Evolutionary conservation across 2,329 filamentous ascomycete genomes (phyloP).

Genomic region (Alternaria conjuncta): DNA sequence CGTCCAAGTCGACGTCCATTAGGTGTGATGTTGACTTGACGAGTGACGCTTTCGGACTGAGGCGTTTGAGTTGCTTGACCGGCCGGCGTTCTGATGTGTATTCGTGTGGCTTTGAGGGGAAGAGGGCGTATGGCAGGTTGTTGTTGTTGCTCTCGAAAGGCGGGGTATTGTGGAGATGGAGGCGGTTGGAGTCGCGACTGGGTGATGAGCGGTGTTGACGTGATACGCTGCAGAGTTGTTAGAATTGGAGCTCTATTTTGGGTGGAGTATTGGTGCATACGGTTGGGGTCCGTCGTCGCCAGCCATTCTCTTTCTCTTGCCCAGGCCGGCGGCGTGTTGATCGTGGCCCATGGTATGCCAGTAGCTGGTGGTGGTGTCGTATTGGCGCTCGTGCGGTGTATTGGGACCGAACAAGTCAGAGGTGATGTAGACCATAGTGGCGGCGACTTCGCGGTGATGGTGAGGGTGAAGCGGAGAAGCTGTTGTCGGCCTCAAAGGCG

Average conservation of each 20-base stretch:
- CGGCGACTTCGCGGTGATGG: constrained; percentile 15
- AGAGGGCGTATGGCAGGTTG: constrained; percentile 16
- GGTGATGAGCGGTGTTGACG: constrained; percentile 19
- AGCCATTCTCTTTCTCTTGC: constrained; percentile 40
- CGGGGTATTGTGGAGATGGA: constrained; percentile 19
- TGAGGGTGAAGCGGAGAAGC: constrained; percentile 10
- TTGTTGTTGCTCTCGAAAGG: constrained; percentile 22
- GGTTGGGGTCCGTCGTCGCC: constrained; percentile 17
- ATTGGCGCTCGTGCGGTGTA: constrained; percentile 14
- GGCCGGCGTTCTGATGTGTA: constrained; percentile 33
- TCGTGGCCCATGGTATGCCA: constrained; percentile 31
- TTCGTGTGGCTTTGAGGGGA: constrained; percentile 10
- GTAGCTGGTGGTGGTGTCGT: constrained; percentile 7
- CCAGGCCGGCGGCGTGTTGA: constrained; percentile 25
- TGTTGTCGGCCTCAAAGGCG: constrained; percentile 12
- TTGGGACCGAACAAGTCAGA: constrained; percentile 42
- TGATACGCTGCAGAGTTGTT: constrained; percentile 8
- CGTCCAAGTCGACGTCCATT: constrained; percentile 38
- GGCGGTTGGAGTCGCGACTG: constrained; percentile 14
- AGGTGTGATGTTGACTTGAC: constrained; percentile 41
- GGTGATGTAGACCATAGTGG: constrained; percentile 47
- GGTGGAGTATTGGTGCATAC: constrained; percentile 7
- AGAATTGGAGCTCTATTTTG: not conserved
- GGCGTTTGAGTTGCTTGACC: constrained; percentile 39
- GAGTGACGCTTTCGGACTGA: constrained; percentile 28